A percentile compares a stretch with the other conserved stretches of the same genome.
Evolutionary conservation across 441 rosid genomes (phyloP).

Genomic region (Rhodomyrtus psidioides): DNA sequence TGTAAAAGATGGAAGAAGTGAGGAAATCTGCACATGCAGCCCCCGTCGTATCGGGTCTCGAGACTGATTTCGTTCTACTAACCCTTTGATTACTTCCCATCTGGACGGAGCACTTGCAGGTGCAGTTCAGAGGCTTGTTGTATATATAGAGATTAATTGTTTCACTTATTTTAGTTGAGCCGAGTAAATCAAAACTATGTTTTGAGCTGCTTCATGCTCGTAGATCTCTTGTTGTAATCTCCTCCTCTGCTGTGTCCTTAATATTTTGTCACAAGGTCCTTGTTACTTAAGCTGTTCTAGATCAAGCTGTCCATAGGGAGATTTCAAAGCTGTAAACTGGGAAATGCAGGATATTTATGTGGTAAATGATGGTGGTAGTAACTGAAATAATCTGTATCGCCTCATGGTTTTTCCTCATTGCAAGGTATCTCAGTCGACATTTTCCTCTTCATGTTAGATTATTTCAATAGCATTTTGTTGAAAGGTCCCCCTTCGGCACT

Average conservation of each 20-base stretch:
- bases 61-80: constrained; percentile 22
- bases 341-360: background rate
- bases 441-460: background rate
- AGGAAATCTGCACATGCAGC: constrained; percentile 8
- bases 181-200: constrained; percentile 29
- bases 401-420: background rate
- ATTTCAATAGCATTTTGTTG: background rate
- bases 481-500: background rate
- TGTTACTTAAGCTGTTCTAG: background rate
- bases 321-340: background rate
- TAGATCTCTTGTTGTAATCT: constrained; percentile 18
- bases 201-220: constrained; percentile 27
- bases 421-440: background rate
- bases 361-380: background rate
- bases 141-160: constrained; percentile 51
- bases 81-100: constrained; percentile 20
- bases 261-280: background rate
- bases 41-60: constrained; percentile 3
- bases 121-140: constrained; percentile 38
- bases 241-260: background rate
- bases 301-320: background rate
- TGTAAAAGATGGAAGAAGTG: constrained; percentile 3
- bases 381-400: background rate
- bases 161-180: constrained; percentile 31
- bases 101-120: constrained; percentile 20